Evolutionary conservation across 2,329 filamentous ascomycete genomes (phyloP).

Genomic region (Aspergillus neoniger): DNA sequence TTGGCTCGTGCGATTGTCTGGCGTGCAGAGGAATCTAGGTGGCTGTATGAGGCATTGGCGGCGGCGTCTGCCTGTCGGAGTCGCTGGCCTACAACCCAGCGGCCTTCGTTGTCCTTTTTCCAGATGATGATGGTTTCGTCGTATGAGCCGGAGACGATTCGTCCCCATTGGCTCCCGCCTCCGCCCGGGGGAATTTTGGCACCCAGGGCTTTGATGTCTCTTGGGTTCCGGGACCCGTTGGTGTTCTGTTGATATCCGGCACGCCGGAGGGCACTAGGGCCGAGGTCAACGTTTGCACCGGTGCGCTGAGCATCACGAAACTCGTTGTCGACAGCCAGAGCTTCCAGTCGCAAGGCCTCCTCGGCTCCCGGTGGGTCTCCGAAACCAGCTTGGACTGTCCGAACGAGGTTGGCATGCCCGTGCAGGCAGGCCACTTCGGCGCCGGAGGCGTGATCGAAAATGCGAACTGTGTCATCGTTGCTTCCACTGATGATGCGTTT

Average conservation of each 20-base stretch:
- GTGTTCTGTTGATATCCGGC: constrained; percentile 57
- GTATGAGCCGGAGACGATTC: constrained; percentile 97
- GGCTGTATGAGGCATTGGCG: constrained; percentile 32
- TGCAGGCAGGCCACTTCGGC: constrained; percentile 86
- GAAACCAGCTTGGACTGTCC: constrained; percentile 93
- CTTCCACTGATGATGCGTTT: constrained; percentile 92
- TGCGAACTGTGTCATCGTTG: constrained; percentile 92
- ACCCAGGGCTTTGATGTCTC: constrained; percentile 73
- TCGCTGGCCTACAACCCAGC: constrained; percentile 77
- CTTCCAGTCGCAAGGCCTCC: constrained; percentile 72
- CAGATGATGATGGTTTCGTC: constrained; percentile 96
- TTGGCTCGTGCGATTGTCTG: constrained; percentile 12
- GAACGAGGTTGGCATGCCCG: constrained; percentile 80
- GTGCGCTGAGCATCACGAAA: constrained; percentile 64
- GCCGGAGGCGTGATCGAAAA: constrained; percentile 83
- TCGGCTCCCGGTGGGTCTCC: constrained; percentile 81
- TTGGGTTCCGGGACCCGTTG: constrained; percentile 71
- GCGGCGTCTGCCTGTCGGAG: constrained; percentile 65
- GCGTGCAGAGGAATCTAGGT: neutral
- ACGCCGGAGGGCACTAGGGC: constrained; percentile 52
- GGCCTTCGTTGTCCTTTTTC: constrained; percentile 80
- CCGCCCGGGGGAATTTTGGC: constrained; percentile 88
- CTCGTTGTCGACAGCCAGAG: constrained; percentile 69
- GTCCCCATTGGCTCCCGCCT: constrained; percentile 81
- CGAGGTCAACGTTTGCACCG: constrained; percentile 44